Base-by-base conservation (phyloP, 140 eudicot species). In the Anethum foeniculum region DNA sequence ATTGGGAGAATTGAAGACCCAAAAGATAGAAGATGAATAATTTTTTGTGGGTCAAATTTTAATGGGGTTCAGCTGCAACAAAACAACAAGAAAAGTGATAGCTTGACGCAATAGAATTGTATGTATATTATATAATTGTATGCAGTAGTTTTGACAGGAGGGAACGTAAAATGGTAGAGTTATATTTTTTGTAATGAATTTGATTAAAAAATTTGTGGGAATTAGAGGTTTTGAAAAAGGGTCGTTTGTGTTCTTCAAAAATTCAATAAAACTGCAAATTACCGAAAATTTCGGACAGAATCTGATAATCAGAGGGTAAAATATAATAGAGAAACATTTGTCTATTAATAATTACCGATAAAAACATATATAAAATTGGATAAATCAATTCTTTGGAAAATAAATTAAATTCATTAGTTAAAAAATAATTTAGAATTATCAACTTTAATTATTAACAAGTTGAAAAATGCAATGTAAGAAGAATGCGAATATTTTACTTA, bases 51-150 rank as follows among this genome's bases (percentile, higher is more conserved):
- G 60, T 25, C 64, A 47, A 47, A n/a, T 5, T 3, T 13, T 8
- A 46, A 46, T 23, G 78, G 79, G 77, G 47, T 39, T 75, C n/a
- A 44, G 79, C 79, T 75, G 62, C 79, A n/a, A 75, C 32, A 73
- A 39, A 73, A n/a, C 7, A 74, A 74, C 36, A 74, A 23, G 78
- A 23, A 75, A 47, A 75, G 64, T 25, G 41, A 46, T 30, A 46
- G 39, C 64, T 75, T 47, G 36, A 75, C 62, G 79, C 79, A 47
- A 75, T 15, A 4, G 28, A 46, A 16, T 9, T 62, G 34, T 62
- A 25, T 41, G 77, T 38, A 72, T 72, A 8, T 23, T 7, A 71
- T 34, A 30, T 65, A 65, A 30, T 65, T 65, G 71, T 64, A 64
- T 28, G 38, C 6, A 64, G 64, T 21, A 6, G 27, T 56, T 56